phyloP scores from a whole-genome alignment of 2,329 filamentous ascomycete genomes.

The Penicillium glabrum region DNA sequence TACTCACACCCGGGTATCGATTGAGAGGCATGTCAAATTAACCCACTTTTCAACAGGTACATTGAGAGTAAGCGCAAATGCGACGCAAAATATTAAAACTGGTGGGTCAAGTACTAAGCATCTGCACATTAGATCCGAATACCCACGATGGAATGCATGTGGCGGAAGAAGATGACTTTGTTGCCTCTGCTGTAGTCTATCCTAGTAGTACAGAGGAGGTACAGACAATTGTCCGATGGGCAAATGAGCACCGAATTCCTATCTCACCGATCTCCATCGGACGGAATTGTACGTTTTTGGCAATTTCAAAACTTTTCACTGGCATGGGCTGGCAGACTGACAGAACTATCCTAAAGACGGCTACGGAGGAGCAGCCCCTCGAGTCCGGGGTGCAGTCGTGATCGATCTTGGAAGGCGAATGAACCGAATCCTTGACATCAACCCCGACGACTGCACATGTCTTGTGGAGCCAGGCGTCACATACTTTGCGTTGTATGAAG shows the following conservation, averaged over 20 bases:
- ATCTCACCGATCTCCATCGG: slow-evolving; percentile 12
- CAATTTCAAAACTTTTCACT: background rate
- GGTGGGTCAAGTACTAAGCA: background rate
- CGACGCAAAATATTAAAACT: background rate
- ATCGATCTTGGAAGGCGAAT: slow-evolving; percentile 10
- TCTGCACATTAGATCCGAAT: background rate
- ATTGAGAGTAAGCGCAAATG: background rate
- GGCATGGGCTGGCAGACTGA: background rate
- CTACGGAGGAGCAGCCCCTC: slow-evolving; percentile 13
- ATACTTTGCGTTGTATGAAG: slow-evolving; percentile 8
- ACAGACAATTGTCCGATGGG: slow-evolving; percentile 3
- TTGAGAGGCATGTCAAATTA: background rate
- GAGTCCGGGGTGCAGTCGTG: slow-evolving; percentile 6
- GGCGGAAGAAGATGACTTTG: slow-evolving; percentile 3
- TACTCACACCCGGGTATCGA: background rate
- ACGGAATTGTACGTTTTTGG: background rate
- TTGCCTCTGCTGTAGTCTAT: slow-evolving; percentile 11
- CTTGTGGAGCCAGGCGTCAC: slow-evolving; percentile 13
- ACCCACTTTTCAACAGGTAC: background rate
- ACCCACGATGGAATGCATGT: slow-evolving; percentile 13
- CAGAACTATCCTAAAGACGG: background rate
- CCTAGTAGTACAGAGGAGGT: slow-evolving; percentile 7
- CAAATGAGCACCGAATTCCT: slow-evolving; percentile 2
- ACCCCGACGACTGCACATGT: slow-evolving; percentile 7
- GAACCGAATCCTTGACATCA: slow-evolving; percentile 10